These are phyloP conservation scores for Aspergillus tubingensis DNA, from an alignment of 2,329 filamentous ascomycete genomes.

Conservation along the genomic window DNA sequence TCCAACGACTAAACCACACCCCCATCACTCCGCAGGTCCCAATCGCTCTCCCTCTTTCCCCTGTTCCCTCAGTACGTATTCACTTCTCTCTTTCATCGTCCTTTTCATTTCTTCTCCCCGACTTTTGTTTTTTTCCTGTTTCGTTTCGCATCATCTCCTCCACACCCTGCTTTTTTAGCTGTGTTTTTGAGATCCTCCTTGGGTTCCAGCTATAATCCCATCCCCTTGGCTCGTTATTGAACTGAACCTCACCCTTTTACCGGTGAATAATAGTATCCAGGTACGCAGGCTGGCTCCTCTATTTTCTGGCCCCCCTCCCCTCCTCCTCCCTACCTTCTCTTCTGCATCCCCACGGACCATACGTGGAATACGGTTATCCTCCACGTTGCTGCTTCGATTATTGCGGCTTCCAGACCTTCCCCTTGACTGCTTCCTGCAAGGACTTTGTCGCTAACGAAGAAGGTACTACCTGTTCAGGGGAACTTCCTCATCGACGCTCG, in stretches of 20 bases:
- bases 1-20: conserved; percentile 23
- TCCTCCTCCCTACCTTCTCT: conserved; percentile 3
- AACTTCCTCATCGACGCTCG: conserved; percentile 29
- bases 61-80: conserved; percentile 22
- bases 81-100: conserved; percentile 29
- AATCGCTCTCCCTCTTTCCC: conserved; percentile 23
- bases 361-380: conserved; percentile 13
- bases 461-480: conserved; percentile 29
- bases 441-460: conserved; percentile 25
- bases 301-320: conserved; percentile 1
- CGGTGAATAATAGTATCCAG: neutral
- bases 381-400: conserved; percentile 4
- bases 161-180: neutral
- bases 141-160: neutral
- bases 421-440: conserved; percentile 20
- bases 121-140: neutral
- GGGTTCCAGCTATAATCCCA: neutral
- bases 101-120: conserved; percentile 16
- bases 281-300: neutral
- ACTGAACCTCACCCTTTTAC: neutral
- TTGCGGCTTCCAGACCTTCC: conserved; percentile 15
- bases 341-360: conserved; percentile 11
- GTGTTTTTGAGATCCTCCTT: neutral
- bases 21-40: conserved; percentile 25
- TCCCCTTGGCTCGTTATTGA: neutral